Conservation (phyloP, 1,284 basidiomycete genomes). For the Boletus semigastroideus region DNA sequence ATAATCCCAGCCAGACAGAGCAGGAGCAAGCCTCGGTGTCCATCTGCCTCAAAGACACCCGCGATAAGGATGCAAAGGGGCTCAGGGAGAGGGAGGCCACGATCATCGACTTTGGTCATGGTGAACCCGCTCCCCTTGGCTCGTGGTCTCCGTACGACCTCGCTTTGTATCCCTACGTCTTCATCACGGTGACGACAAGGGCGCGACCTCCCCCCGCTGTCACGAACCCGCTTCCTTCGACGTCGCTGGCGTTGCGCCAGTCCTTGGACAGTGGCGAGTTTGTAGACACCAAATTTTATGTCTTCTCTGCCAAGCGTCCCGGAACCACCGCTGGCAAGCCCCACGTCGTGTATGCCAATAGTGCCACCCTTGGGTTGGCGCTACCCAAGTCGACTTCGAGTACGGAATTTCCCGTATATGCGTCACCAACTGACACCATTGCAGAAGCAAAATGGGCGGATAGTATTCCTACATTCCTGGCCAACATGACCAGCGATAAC, state of each 20-base stretch:
- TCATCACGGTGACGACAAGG: slow-evolving; percentile 22
- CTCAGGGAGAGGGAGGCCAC: slow-evolving; percentile 13
- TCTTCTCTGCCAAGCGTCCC: slow-evolving; percentile 22
- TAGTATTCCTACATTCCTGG: slow-evolving; percentile 17
- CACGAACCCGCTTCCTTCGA: slow-evolving; percentile 19
- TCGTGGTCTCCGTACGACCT: slow-evolving; percentile 21
- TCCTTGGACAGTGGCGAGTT: slow-evolving; percentile 31
- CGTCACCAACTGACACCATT: neutral
- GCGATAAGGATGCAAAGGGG: slow-evolving; percentile 2
- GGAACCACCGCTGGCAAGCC: slow-evolving; percentile 17
- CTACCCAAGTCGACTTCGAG: slow-evolving; percentile 17
- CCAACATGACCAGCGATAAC: slow-evolving; percentile 24
- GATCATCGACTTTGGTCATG: slow-evolving; percentile 30
- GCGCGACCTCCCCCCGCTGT: slow-evolving; percentile 8
- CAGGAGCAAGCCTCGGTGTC: slow-evolving; percentile 20
- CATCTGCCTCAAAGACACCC: slow-evolving; percentile 10
- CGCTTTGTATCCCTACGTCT: slow-evolving; percentile 21
- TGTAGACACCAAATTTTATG: slow-evolving; percentile 31
- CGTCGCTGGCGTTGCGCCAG: slow-evolving; percentile 19
- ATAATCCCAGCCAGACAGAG: slow-evolving; percentile 23
- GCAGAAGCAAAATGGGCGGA: slow-evolving; percentile 9
- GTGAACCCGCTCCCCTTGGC: slow-evolving; percentile 24
- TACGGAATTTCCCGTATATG: neutral
- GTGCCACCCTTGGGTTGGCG: slow-evolving; percentile 11
- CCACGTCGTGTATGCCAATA: slow-evolving; percentile 27